These are phyloP conservation scores for Skeletonema marinoi DNA, from an alignment of 108 stramenopile species.

Conservation along the genomic window DNA sequence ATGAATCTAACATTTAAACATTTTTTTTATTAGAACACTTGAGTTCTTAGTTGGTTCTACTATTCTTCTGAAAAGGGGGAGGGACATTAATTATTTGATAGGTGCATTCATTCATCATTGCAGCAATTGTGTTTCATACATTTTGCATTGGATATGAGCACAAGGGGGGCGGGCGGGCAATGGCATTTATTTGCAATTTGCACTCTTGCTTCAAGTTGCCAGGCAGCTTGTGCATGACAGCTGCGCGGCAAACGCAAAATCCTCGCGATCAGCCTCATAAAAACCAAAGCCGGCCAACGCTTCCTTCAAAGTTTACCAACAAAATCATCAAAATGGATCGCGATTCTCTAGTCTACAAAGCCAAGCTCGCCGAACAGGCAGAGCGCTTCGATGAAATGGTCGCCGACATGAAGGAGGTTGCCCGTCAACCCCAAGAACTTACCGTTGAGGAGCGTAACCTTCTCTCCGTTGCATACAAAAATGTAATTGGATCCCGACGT, in stretches of 20 bases:
- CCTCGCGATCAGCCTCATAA: neutral
- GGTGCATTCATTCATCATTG: too few species aligned
- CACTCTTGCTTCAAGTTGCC: too few species aligned
- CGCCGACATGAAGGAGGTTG: constrained; percentile 98
- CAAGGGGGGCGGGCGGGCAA: too few species aligned
- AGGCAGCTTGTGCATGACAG: too few species aligned
- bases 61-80: too few species aligned
- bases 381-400: constrained; percentile 98
- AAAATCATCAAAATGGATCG: constrained; percentile 74
- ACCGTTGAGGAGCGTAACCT: constrained; percentile 99
- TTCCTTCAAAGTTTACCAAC: neutral
- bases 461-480: constrained; percentile 97
- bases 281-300: neutral
- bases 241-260: too few species aligned
- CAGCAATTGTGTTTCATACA: too few species aligned
- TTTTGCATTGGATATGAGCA: too few species aligned
- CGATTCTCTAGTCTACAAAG: constrained; percentile 95
- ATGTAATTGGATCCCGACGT: constrained; percentile 99
- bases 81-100: neutral
- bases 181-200: too few species aligned
- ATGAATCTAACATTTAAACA: constrained; percentile 4
- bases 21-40: neutral
- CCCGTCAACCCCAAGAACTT: constrained; percentile 96
- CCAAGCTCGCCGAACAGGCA: constrained; percentile 99
- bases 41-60: too few species aligned